Evolutionary conservation across 2,329 filamentous ascomycete species (phyloP).

Genomic region (Rhynchosporium graminicola): DNA sequence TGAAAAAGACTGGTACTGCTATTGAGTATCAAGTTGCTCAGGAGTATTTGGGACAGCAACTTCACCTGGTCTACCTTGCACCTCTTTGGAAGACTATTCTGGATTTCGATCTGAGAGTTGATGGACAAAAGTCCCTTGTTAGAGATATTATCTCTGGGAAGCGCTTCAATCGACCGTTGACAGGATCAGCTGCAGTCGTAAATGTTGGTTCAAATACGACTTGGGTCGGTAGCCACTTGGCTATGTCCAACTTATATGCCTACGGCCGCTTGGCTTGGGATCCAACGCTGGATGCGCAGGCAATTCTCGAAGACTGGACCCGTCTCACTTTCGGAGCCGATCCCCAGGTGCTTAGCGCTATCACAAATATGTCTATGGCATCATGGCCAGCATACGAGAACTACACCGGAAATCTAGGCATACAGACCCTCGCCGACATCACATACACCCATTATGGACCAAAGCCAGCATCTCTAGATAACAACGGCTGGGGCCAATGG

Average conservation of each 20-base stretch:
- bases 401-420: conserved; percentile 69
- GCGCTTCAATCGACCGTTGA: conserved; percentile 56
- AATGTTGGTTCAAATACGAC: conserved; percentile 67
- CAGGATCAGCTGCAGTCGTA: conserved; percentile 66
- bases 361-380: conserved; percentile 64
- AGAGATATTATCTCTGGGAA: conserved; percentile 62
- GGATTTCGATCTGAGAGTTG: conserved; percentile 66
- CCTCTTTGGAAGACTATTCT: conserved; percentile 69
- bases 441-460: conserved; percentile 68
- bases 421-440: conserved; percentile 70
- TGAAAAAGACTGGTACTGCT: conserved; percentile 49
- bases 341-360: conserved; percentile 54
- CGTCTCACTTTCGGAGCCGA: conserved; percentile 64
- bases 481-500: conserved; percentile 72
- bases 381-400: conserved; percentile 73
- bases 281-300: conserved; percentile 49
- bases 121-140: conserved; percentile 56
- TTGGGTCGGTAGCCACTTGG: conserved; percentile 69
- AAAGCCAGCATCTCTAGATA: conserved; percentile 65
- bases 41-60: conserved; percentile 72
- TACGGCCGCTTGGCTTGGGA: conserved; percentile 70
- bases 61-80: conserved; percentile 66
- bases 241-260: conserved; percentile 72
- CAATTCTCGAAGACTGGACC: conserved; percentile 65
- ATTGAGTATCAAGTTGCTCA: conserved; percentile 69